Evolutionary conservation across 2,329 filamentous ascomycete genomes (phyloP).

Genomic region (Incumbomyces delicatus): DNA sequence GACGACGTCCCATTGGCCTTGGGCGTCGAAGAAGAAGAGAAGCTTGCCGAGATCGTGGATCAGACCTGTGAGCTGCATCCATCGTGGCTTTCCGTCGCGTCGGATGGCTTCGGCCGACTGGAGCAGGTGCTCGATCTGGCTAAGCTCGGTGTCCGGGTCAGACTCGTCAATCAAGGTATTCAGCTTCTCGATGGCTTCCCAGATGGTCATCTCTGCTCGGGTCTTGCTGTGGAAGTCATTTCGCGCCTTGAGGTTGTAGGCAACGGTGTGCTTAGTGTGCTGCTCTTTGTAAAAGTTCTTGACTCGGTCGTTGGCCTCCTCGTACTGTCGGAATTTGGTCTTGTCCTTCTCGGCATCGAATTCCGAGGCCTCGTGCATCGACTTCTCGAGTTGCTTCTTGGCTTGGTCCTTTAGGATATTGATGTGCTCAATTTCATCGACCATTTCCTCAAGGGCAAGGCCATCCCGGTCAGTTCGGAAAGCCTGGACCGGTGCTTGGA

Average conservation of each 20-base stretch:
- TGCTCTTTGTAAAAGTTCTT: constrained; percentile 75
- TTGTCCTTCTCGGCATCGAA: constrained; percentile 73
- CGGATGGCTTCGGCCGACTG: constrained; percentile 85
- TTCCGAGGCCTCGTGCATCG: constrained; percentile 39
- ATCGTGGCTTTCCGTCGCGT: constrained; percentile 50
- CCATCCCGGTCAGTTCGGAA: constrained; percentile 40
- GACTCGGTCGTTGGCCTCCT: constrained; percentile 71
- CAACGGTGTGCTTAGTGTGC: constrained; percentile 47
- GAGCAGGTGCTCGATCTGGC: constrained; percentile 81
- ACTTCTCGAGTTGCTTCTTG: constrained; percentile 34
- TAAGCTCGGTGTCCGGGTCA: constrained; percentile 78
- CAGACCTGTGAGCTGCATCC: constrained; percentile 41
- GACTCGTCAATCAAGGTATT: constrained; percentile 85
- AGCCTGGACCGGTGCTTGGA: constrained; percentile 5
- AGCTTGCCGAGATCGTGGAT: constrained; percentile 40
- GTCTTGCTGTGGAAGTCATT: constrained; percentile 58
- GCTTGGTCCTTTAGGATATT: constrained; percentile 50
- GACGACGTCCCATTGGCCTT: constrained; percentile 88
- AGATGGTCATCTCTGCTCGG: constrained; percentile 70
- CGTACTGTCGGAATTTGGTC: constrained; percentile 70
- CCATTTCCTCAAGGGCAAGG: constrained; percentile 47
- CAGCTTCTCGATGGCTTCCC: constrained; percentile 87
- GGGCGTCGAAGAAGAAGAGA: constrained; percentile 53
- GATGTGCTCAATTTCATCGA: constrained; percentile 50
- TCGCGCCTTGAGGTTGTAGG: constrained; percentile 76